phyloP scores from a whole-genome alignment of 2,329 filamentous ascomycete species.

The Curvularia lunata region DNA sequence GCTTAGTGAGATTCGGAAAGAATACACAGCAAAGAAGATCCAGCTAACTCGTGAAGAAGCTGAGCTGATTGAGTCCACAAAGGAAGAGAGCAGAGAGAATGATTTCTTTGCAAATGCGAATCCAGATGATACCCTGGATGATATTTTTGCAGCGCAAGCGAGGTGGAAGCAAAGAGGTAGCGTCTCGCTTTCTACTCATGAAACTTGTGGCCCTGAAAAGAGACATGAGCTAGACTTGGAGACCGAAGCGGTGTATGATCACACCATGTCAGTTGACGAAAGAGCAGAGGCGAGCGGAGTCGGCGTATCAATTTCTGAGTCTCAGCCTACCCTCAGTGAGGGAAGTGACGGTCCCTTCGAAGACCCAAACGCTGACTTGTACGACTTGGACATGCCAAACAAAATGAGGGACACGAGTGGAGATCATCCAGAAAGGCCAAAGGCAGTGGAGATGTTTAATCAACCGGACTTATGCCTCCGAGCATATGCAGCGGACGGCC shows the following conservation, averaged over 20 bases:
- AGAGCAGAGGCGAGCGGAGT: background rate
- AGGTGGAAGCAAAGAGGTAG: background rate
- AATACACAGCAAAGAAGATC: background rate
- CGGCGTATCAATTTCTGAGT: background rate
- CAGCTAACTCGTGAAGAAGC: slow-evolving; percentile 5
- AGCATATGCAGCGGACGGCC: background rate
- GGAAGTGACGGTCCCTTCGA: background rate
- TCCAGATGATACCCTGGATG: background rate
- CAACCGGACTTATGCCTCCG: background rate
- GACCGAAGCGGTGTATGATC: background rate
- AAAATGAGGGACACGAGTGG: background rate
- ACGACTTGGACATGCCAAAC: background rate
- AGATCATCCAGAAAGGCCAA: background rate
- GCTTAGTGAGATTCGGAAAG: background rate
- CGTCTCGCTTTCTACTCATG: background rate
- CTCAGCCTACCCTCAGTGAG: background rate
- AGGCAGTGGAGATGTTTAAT: background rate
- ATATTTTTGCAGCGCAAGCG: background rate
- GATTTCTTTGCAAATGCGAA: background rate
- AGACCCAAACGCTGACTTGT: background rate
- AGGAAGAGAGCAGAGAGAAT: background rate
- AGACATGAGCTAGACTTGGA: slow-evolving; percentile 7
- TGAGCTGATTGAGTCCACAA: background rate
- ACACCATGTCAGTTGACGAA: background rate
- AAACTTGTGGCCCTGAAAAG: background rate